Conservation (phyloP, 495 filamentous ascomycete genomes). For the Penicillium bialowiezense region DNA sequence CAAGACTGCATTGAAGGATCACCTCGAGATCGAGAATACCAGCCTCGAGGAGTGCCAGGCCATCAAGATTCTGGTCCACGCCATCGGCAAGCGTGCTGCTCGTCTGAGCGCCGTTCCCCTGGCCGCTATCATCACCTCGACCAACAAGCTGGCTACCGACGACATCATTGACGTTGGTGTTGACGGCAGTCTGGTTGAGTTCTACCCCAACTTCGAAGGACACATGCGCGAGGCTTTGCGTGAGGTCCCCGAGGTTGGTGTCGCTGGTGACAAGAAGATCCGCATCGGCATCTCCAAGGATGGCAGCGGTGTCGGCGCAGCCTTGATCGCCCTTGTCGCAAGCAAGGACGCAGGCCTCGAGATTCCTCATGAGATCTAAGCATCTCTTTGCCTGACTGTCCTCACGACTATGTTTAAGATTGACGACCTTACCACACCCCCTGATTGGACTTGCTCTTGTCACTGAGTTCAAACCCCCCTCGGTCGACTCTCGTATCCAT, state of each 20-base stretch:
- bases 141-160: slow-evolving; percentile 59
- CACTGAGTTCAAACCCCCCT: not conserved
- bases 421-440: not conserved
- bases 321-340: slow-evolving; percentile 80
- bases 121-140: slow-evolving; percentile 74
- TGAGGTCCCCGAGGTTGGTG: slow-evolving; percentile 68
- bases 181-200: slow-evolving; percentile 86
- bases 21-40: slow-evolving; percentile 68
- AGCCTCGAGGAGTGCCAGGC: slow-evolving; percentile 76
- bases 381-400: not conserved
- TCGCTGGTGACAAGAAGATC: slow-evolving; percentile 70
- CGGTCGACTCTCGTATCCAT: slow-evolving; percentile 1
- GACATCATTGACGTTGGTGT: slow-evolving; percentile 84
- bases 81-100: slow-evolving; percentile 84
- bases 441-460: not conserved
- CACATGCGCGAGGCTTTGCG: slow-evolving; percentile 73
- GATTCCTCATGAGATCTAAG: slow-evolving; percentile 15
- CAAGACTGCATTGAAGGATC: slow-evolving; percentile 71
- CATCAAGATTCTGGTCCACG: slow-evolving; percentile 73
- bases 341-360: slow-evolving; percentile 30
- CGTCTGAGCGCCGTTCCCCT: slow-evolving; percentile 86
- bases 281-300: slow-evolving; percentile 93
- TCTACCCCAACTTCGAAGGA: slow-evolving; percentile 83
- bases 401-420: not conserved
- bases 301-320: slow-evolving; percentile 87